Conservation (phyloP, 179 eudicot species). For the Spergularia azorica region DNA sequence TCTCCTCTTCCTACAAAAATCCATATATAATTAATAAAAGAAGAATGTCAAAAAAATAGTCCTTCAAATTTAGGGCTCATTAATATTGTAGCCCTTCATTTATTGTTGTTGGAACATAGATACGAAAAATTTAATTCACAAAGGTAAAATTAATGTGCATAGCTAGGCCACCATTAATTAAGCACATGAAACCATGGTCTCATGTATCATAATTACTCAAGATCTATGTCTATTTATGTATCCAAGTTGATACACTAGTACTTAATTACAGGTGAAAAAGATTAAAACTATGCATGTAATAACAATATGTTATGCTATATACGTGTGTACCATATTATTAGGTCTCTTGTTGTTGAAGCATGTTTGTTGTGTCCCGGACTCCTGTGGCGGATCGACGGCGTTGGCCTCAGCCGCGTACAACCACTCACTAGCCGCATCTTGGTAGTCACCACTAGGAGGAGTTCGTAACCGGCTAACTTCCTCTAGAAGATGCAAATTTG, state of each 20-base stretch:
- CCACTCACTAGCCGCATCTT: conserved; percentile 50
- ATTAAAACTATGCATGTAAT: background rate
- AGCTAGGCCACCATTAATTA: conserved; percentile 20
- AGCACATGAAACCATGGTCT: conserved; percentile 12
- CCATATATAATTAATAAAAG: background rate
- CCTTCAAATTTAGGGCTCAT: conserved; percentile 1
- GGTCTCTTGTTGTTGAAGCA: conserved; percentile 58
- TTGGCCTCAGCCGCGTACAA: conserved; percentile 31
- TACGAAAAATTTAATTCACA: conserved; percentile 29
- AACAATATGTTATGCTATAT: background rate
- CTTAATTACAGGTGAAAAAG: conserved; percentile 14
- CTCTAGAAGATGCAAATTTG: conserved; percentile 33
- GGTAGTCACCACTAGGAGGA: conserved; percentile 34
- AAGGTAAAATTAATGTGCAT: conserved; percentile 18
- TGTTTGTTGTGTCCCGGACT: conserved; percentile 41
- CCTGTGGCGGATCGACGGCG: conserved; percentile 31
- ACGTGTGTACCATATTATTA: conserved; percentile 40
- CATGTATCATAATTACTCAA: conserved; percentile 30
- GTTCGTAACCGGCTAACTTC: conserved; percentile 45
- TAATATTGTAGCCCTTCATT: conserved; percentile 8
- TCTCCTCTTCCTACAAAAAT: conserved; percentile 61
- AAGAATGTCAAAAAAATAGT: background rate
- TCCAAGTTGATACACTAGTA: conserved; percentile 1
- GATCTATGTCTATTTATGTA: conserved; percentile 34
- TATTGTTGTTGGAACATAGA: conserved; percentile 33